Evolutionary conservation across 768 basidiomycete genomes (phyloP).

Genomic region (Amanita pseudoporphyria): DNA sequence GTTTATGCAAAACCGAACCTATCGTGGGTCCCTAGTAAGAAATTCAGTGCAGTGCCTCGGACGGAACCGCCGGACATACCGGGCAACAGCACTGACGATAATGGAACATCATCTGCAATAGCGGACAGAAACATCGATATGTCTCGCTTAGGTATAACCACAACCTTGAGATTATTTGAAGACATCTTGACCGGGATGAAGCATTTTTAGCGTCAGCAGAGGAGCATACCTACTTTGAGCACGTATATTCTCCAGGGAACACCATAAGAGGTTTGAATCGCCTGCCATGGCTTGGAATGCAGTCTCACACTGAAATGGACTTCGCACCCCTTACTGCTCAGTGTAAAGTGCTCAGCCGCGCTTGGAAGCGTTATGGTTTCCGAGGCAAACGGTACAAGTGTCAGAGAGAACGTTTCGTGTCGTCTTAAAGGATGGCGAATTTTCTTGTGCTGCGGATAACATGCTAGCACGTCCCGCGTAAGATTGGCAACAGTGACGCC

Average conservation of each 20-base stretch:
- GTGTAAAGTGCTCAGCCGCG: neutral
- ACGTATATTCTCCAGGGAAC: conserved; percentile 5
- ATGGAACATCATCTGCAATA: conserved; percentile 54
- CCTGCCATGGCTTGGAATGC: neutral
- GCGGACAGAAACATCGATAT: conserved; percentile 44
- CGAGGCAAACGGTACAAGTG: neutral
- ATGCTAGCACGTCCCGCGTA: conserved; percentile 1
- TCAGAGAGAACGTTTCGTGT: neutral
- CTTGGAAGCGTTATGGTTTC: neutral
- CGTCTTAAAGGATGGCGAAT: neutral
- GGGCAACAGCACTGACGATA: conserved; percentile 73
- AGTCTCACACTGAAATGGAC: neutral
- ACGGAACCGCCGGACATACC: conserved; percentile 34
- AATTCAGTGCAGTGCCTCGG: neutral
- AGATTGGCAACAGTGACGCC: conserved; percentile 3
- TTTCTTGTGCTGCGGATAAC: neutral
- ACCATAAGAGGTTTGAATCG: neutral
- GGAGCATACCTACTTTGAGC: neutral
- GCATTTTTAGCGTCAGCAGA: neutral
- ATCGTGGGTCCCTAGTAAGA: conserved; percentile 50
- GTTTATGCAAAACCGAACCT: conserved; percentile 37
- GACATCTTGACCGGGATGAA: neutral
- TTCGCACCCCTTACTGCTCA: neutral
- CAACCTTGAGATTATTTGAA: conserved; percentile 21
- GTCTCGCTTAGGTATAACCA: conserved; percentile 53